phyloP scores from a whole-genome alignment of 1,284 basidiomycete species.

The Xerocomus minutiporus region DNA sequence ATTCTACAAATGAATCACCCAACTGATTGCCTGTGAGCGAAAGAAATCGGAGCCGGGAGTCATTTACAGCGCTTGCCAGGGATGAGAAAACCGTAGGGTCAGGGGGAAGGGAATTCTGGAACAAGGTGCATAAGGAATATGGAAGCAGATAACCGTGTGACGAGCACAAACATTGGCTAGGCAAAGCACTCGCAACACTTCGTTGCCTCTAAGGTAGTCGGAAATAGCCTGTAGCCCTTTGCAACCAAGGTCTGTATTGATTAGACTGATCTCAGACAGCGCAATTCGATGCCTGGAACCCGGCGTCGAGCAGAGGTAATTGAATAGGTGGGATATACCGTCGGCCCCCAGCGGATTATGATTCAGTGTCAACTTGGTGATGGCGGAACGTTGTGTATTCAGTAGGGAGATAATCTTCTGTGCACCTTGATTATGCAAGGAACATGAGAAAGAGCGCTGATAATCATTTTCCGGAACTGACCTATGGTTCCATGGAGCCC shows the following conservation, averaged over 20 bases:
- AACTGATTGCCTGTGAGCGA: constrained; percentile 27
- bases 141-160: neutral
- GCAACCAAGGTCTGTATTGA: constrained; percentile 52
- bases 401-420: constrained; percentile 46
- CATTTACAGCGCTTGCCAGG: constrained; percentile 27
- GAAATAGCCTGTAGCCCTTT: constrained; percentile 49
- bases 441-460: neutral
- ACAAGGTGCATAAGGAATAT: constrained; percentile 2
- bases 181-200: constrained; percentile 43
- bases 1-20: constrained; percentile 28
- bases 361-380: constrained; percentile 51
- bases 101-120: constrained; percentile 28
- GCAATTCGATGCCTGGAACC: constrained; percentile 40
- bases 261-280: constrained; percentile 54
- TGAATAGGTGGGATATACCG: constrained; percentile 54
- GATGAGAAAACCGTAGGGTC: constrained; percentile 25
- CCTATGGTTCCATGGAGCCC: constrained; percentile 21
- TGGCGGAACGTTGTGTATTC: constrained; percentile 34
- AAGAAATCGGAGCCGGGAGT: constrained; percentile 27
- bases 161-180: constrained; percentile 50
- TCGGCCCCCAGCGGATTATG: constrained; percentile 58
- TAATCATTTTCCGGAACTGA: constrained; percentile 4
- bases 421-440: constrained; percentile 31
- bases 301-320: constrained; percentile 46
- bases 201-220: constrained; percentile 49